phyloP scores from a whole-genome alignment of 331 rosid species.

The Spiraea crenata region DNA sequence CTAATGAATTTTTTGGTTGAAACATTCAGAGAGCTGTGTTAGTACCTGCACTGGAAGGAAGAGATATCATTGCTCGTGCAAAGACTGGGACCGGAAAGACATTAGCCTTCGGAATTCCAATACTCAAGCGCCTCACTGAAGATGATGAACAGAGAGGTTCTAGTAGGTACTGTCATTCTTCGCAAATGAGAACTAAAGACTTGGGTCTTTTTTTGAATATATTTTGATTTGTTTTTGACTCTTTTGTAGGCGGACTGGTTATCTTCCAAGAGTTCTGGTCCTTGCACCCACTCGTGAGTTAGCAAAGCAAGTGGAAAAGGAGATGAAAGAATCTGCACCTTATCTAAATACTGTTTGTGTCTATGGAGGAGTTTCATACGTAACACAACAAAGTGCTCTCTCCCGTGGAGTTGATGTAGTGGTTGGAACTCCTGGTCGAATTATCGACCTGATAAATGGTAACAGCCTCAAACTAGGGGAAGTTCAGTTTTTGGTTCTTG shows the following conservation, averaged over 20 bases:
- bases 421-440: conserved; percentile 98
- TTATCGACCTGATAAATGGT: conserved; percentile 88
- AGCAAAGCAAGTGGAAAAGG: conserved; percentile 98
- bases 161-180: conserved; percentile 46
- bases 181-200: neutral
- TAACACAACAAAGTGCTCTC: conserved; percentile 82
- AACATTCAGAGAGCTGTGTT: conserved; percentile 82
- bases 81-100: conserved; percentile 99
- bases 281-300: conserved; percentile 97
- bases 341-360: conserved; percentile 82
- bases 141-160: conserved; percentile 49
- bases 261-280: conserved; percentile 76
- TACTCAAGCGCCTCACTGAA: conserved; percentile 63
- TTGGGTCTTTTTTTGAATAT: conserved; percentile 1
- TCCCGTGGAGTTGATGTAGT: conserved; percentile 97
- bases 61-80: conserved; percentile 94
- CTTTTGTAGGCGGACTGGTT: conserved; percentile 61
- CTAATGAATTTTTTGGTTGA: neutral
- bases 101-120: conserved; percentile 89
- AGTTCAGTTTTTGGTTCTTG: conserved; percentile 83
- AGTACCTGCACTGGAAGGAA: conserved; percentile 82
- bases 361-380: conserved; percentile 92
- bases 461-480: conserved; percentile 76
- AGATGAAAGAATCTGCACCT: conserved; percentile 98
- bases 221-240: conserved; percentile 15